phyloP scores from a whole-genome alignment of 768 basidiomycete genomes.

The Lactarius trivialis region DNA sequence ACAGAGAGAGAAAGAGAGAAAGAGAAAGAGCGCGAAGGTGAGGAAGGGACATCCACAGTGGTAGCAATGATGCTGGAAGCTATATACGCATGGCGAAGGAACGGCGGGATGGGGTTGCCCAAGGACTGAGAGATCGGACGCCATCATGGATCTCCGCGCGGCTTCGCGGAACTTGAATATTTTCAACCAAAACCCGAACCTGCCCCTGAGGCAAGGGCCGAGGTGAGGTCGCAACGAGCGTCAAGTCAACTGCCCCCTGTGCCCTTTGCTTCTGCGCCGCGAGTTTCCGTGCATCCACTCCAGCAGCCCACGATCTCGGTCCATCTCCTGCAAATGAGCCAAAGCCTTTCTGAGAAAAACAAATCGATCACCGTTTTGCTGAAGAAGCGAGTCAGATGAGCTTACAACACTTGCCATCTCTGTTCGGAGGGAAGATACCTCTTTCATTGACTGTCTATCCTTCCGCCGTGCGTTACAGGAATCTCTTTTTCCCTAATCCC shows the following conservation, averaged over 20 bases:
- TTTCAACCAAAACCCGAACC: not conserved
- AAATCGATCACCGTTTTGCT: constrained; percentile 17
- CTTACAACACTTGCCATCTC: constrained; percentile 6
- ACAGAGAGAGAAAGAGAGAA: constrained; percentile 4
- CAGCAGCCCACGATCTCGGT: constrained; percentile 11
- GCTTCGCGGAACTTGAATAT: constrained; percentile 19
- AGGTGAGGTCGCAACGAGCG: not conserved
- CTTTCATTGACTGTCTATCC: constrained; percentile 12
- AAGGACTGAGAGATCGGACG: constrained; percentile 20
- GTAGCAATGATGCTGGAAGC: constrained; percentile 21
- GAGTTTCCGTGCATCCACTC: not conserved
- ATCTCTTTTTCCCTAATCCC: constrained; percentile 12
- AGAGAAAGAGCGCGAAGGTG: constrained; percentile 12
- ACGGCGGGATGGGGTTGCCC: constrained; percentile 21
- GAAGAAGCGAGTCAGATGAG: constrained; percentile 18
- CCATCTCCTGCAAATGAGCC: not conserved
- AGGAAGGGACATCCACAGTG: constrained; percentile 14
- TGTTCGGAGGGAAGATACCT: constrained; percentile 19
- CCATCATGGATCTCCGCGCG: constrained; percentile 23
- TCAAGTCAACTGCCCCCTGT: not conserved
- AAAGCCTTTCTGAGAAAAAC: constrained; percentile 4
- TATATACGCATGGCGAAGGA: constrained; percentile 23
- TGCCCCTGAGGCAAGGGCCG: not conserved
- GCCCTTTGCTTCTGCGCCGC: not conserved
- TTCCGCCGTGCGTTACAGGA: constrained; percentile 10